These are phyloP conservation scores for Leucaena leucocephala DNA, from an alignment of 306 rosid species.

Conservation along the genomic window DNA sequence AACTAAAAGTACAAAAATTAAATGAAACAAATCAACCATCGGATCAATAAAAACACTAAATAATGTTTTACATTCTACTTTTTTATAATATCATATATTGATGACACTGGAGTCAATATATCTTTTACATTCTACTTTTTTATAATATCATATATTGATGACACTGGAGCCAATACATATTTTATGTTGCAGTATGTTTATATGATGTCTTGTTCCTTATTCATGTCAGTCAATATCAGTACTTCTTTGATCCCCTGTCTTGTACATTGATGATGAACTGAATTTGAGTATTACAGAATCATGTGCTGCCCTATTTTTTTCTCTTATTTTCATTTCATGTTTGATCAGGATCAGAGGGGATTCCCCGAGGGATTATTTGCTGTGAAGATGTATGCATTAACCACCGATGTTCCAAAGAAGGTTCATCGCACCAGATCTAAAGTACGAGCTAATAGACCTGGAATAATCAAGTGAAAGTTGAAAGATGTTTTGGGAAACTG, in stretches of 20 bases:
- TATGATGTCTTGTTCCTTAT: not conserved
- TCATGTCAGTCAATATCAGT: not conserved
- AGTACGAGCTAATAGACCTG: conserved; percentile 65
- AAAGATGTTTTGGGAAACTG: not conserved
- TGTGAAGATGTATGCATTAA: conserved; percentile 92
- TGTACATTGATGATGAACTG: not conserved
- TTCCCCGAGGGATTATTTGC: conserved; percentile 75
- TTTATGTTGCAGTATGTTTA: not conserved
- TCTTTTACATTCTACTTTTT: not conserved
- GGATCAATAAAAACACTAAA: not conserved
- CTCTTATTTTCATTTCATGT: conserved; percentile 1
- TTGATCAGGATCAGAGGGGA: conserved; percentile 85
- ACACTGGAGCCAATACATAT: not conserved
- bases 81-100: not conserved
- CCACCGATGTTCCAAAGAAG: conserved; percentile 69
- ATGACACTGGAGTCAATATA: not conserved
- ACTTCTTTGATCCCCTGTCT: not conserved
- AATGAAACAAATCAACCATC: not conserved
- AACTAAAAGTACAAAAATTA: not conserved
- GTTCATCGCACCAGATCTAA: conserved; percentile 55
- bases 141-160: not conserved
- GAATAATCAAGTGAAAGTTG: conserved; percentile 59
- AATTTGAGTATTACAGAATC: not conserved
- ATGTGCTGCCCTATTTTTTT: not conserved
- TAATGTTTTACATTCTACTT: not conserved